phyloP scores from a whole-genome alignment of 805 yeast genomes.

The baker's yeast (Saccharomyces cerevisiae) region DNA sequence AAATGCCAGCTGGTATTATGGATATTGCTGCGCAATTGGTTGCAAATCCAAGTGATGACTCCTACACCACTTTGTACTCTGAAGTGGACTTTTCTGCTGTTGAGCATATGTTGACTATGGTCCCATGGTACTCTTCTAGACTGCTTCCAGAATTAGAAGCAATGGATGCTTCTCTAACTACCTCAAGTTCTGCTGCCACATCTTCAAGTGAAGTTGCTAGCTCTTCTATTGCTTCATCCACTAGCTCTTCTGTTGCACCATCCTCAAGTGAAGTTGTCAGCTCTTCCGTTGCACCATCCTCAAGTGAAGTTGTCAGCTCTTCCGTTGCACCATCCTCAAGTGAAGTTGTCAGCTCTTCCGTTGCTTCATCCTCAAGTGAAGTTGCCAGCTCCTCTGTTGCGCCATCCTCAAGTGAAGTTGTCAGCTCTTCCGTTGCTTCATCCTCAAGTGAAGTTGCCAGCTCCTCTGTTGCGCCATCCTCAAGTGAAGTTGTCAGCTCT shows the following conservation, averaged over 20 bases:
- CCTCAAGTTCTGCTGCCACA: background rate
- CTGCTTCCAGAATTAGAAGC: conserved; percentile 10
- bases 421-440: background rate
- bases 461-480: background rate
- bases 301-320: background rate
- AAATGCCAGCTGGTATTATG: conserved; percentile 12
- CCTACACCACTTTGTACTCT: conserved; percentile 27
- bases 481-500: background rate
- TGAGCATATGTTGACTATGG: conserved; percentile 23
- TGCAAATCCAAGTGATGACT: conserved; percentile 26
- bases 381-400: background rate
- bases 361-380: background rate
- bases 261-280: background rate
- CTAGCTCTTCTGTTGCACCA: background rate
- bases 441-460: background rate
- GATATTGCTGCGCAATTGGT: conserved; percentile 13
- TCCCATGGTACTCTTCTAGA: conserved; percentile 30
- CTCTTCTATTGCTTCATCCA: background rate
- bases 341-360: background rate
- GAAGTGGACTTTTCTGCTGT: conserved; percentile 23
- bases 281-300: background rate
- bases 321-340: background rate
- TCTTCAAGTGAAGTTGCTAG: background rate
- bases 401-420: too few species aligned
- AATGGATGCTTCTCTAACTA: background rate